Percentiles rank a stretch among this genome's conserved stretches.
These are phyloP conservation scores for Pichia sp. DNA, from an alignment of 1,139 yeast species.

Conservation along the genomic window DNA sequence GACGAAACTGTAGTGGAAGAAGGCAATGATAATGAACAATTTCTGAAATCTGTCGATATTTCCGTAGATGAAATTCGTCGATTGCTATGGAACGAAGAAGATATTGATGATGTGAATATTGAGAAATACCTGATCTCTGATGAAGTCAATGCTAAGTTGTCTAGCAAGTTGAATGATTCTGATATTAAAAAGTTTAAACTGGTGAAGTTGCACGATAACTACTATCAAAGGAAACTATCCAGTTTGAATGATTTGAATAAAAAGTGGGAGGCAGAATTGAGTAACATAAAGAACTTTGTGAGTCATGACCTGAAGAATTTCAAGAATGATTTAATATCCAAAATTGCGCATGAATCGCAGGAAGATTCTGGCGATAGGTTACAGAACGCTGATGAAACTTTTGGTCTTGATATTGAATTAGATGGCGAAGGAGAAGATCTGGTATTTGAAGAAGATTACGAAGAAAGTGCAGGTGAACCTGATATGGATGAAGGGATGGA, in stretches of 20 bases:
- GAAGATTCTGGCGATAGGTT: not conserved
- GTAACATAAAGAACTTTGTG: conserved; percentile 16
- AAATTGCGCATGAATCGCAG: conserved; percentile 8
- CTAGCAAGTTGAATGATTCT: conserved; percentile 12
- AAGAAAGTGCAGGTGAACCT: not conserved
- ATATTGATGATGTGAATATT: not conserved
- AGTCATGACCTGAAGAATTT: conserved; percentile 13
- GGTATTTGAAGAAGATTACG: conserved; percentile 2
- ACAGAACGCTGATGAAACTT: not conserved
- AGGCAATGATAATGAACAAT: conserved; percentile 8
- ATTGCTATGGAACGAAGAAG: conserved; percentile 1
- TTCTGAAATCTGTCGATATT: conserved; percentile 4
- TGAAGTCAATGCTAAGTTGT: conserved; percentile 16
- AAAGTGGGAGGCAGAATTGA: conserved; percentile 22
- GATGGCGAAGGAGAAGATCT: not conserved
- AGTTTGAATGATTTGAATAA: conserved; percentile 15
- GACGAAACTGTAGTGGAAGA: conserved; percentile 7
- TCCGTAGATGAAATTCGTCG: conserved; percentile 1
- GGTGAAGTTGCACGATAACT: conserved; percentile 20
- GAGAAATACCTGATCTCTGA: not conserved
- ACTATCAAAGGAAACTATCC: conserved; percentile 17
- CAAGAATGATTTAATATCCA: conserved; percentile 10
- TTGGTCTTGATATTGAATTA: not conserved
- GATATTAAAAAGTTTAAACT: conserved; percentile 20
- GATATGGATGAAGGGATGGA: not conserved